Base-by-base conservation (phyloP, 495 filamentous ascomycete genomes). In the Friedmanniomyces endolithicus region DNA sequence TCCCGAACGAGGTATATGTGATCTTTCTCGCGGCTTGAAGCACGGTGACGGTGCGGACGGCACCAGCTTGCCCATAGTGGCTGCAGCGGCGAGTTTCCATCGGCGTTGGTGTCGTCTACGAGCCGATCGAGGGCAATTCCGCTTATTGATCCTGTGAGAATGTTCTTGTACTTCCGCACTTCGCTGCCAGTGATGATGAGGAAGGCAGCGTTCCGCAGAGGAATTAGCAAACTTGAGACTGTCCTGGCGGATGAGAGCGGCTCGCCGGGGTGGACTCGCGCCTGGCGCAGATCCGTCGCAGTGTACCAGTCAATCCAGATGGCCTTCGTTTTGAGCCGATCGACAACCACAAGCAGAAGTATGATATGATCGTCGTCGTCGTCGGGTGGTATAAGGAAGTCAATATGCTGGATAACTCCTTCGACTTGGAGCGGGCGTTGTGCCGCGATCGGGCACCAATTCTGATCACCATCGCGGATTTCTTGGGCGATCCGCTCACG, bases 371-470 rank as follows among this genome's bases (percentile, higher is more conserved):
- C 73, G 48, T 85, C 79, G 35, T 58, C 78, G 20, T 64, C 62
- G 11, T 75, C 63, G 6, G 74, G 74, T 6, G 90, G 85, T 55
- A 87, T 80, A 6, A 98, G 77, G 57, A 97, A 98, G 29, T 90
- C 85, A 71, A 95, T 83, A 60, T 88, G 85, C 52, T 89, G 70
- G 33, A 97, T 88, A 14, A 81, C 73, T 0, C 90, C 89, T 22
- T 81, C 76, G 12, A 89, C 70, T 39, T 74, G 65, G 31, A 85
- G 75, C 22, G 78, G 72, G 41, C 74, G 74, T 61, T 82, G 76
- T 67, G 79, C 56, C 11, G 45, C 43, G 17, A 68, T 58, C 2
- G 67, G 57, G 41, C 54, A 58, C 60, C 60, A 65, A 22, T 60
- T 40, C 45, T 22, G 19, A 25, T 53, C 12, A 6, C 64, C 64